Evolutionary conservation across 768 basidiomycete species (phyloP), one percentile per base, ranked within the genome.

Genomic region (Tylopilus sp.): DNA sequence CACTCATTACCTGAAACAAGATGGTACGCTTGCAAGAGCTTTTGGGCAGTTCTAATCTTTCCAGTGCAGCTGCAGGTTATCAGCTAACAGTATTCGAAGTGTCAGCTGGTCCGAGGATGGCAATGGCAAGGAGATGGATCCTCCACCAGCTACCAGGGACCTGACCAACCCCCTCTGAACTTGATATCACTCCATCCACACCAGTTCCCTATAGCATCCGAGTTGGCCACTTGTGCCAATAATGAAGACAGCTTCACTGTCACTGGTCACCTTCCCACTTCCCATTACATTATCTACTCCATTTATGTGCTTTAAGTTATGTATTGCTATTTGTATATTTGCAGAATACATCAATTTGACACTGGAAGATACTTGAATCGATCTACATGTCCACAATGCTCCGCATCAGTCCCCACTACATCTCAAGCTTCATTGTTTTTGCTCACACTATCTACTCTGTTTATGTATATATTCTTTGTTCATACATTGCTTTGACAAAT

Each of bases 71-170:
- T 11, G 73, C 71, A 33, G 68, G 64, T 48, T 83, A 3, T 85
- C 84, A 0, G 76, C 79, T 19, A 83, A 82, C 59, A 82, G 84
- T 6, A 75, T 74, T n/a, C 78, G 81, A 40, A 72, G 73, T 24
- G 72, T 69, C 13, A 66, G 69, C 63, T 71, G 78, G 43, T 36
- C 59, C 3, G 65, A 60, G 24, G 48, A 63, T 66, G 28, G 55
- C n/a, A n/a, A n/a, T n/a, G n/a, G n/a, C n/a, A n/a, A n/a, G n/a
- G n/a, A n/a, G n/a, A n/a, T n/a, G n/a, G n/a, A n/a, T n/a, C n/a
- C n/a, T n/a, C n/a, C n/a, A n/a, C n/a, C n/a, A n/a, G n/a, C n/a
- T n/a, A n/a, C n/a, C n/a, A n/a, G n/a, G n/a, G n/a, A n/a, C n/a
- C n/a, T n/a, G 53, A 17, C 25, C 58, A 25, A 0, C 76, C 80